Percentiles rank a stretch among this genome's conserved stretches.
phyloP scores from a whole-genome alignment of 73 alveolate species.

The Effrenium voratum region DNA sequence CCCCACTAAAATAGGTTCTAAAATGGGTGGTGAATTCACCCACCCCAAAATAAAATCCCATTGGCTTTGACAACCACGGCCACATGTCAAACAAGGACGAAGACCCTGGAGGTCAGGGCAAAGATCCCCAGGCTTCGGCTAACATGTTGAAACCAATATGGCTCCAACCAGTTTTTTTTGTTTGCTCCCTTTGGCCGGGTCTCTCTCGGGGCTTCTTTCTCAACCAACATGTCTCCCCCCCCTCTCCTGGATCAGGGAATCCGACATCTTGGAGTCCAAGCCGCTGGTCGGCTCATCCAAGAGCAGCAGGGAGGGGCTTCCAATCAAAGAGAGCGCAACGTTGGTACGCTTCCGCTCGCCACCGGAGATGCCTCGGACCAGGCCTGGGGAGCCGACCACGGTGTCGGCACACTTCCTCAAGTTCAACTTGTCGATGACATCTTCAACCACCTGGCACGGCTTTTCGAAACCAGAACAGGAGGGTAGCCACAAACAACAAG shows the following conservation, averaged over 20 bases:
- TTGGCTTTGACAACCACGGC: too few relatives aligned
- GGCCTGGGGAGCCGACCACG: constrained; percentile 77
- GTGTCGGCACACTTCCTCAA: constrained; percentile 70
- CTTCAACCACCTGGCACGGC: not conserved
- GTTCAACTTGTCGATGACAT: constrained; percentile 53
- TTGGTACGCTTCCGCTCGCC: constrained; percentile 76
- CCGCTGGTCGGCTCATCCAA: constrained; percentile 92
- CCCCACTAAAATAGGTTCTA: too few relatives aligned
- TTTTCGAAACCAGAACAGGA: not conserved
- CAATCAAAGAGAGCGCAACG: constrained; percentile 61
- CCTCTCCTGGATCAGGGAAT: constrained; percentile 19
- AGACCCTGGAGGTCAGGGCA: too few relatives aligned
- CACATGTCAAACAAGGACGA: too few relatives aligned
- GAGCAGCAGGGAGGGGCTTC: constrained; percentile 44
- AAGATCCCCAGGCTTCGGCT: too few relatives aligned
- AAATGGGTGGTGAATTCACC: too few relatives aligned
- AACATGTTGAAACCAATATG: too few relatives aligned
- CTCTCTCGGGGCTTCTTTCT: too few relatives aligned
- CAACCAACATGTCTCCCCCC: not conserved
- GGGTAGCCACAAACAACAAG: not conserved
- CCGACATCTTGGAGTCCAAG: constrained; percentile 82
- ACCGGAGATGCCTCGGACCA: constrained; percentile 78
- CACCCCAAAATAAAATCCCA: too few relatives aligned
- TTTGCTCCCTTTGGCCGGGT: too few relatives aligned
- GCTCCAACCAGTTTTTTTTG: too few relatives aligned